phyloP scores from a whole-genome alignment of 2,329 filamentous ascomycete species.

The Zasmidium citrigriseum region DNA sequence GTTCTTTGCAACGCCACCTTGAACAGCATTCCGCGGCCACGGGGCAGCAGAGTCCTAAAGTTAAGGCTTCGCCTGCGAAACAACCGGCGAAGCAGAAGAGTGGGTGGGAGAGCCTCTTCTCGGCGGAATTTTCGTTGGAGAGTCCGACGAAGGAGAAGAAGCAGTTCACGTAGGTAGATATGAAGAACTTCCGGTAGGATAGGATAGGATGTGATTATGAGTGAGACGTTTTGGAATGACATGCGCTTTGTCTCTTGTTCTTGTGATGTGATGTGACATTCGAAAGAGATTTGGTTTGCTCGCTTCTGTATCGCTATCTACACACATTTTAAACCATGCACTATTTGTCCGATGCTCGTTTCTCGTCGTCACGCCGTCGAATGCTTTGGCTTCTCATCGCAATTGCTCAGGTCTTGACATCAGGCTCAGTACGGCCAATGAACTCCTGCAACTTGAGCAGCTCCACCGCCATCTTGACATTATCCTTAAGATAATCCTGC shows the following conservation, averaged over 20 bases:
- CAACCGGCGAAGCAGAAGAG: slow-evolving; percentile 11
- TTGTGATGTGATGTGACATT: not conserved
- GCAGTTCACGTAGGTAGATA: slow-evolving; percentile 4
- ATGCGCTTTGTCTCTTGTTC: too few relatives aligned
- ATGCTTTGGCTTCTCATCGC: not conserved
- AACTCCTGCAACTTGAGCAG: slow-evolving; percentile 93
- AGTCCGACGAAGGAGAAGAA: slow-evolving; percentile 34
- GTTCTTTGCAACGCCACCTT: slow-evolving; percentile 33
- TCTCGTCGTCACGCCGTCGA: slow-evolving; percentile 1
- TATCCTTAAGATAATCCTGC: slow-evolving; percentile 90
- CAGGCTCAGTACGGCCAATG: slow-evolving; percentile 87
- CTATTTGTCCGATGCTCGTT: not conserved
- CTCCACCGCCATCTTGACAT: slow-evolving; percentile 80
- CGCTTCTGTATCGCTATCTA: slow-evolving; percentile 18
- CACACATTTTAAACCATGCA: slow-evolving; percentile 8
- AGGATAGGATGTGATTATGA: too few relatives aligned
- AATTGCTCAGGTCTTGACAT: slow-evolving; percentile 81
- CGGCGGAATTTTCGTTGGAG: slow-evolving; percentile 33
- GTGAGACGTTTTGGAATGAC: too few relatives aligned
- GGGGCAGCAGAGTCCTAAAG: slow-evolving; percentile 11
- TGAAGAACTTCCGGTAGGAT: too few relatives aligned
- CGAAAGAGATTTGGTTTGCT: not conserved
- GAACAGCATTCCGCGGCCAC: slow-evolving; percentile 12
- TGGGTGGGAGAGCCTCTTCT: slow-evolving; percentile 35
- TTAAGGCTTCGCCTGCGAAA: slow-evolving; percentile 21